Evolutionary conservation across 2,329 filamentous ascomycete species (phyloP), one percentile per base, ranked within the genome.

Genomic region (Phialophora tarda): DNA sequence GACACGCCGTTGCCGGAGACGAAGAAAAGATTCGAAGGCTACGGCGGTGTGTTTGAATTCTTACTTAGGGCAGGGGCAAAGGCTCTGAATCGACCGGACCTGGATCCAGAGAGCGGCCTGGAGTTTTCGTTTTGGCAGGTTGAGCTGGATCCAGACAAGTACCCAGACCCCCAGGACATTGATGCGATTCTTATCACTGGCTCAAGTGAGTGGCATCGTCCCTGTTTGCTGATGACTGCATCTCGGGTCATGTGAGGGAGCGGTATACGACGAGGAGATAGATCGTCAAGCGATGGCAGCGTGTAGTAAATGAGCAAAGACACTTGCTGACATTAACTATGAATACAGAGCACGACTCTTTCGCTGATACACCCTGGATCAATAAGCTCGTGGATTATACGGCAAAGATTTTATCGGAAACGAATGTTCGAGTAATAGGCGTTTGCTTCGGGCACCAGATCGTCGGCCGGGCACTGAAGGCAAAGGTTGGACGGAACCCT

Each of bases 371-470:
- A 59, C 85, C 88, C 0, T 96, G 92, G 92, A 94, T 95, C 69
- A 69, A 88, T 50, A 87, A 85, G 61, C 83, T 96, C 1, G 88
- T 92, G 21, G 86, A 88, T 1, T 96, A 88, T 74, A 87, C 85
- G 0, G 80, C 82, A 59, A 81, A 83, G 70, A 82, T 90, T 2
- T 82, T 91, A 38, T 81, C 82, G 12, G 84, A 89, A 69, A 81
- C 84, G 28, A 82, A 87, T 0, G 85, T 95, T 7, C 85, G 87
- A 41, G 78, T 93, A n/a, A 83, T 96, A 17, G 92, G 92, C 11
- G 84, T 95, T 17, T 96, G 92, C 78, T 96, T 94, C 77, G 92
- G 92, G 4, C 92, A 96, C 76, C 92, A 96, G 80, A 93, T 96
- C 73, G 80, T 95, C 51, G 91, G 86, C 0, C 84, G 92, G 60